Conservation (phyloP, 768 basidiomycete genomes). For the Ramaria sp. region DNA sequence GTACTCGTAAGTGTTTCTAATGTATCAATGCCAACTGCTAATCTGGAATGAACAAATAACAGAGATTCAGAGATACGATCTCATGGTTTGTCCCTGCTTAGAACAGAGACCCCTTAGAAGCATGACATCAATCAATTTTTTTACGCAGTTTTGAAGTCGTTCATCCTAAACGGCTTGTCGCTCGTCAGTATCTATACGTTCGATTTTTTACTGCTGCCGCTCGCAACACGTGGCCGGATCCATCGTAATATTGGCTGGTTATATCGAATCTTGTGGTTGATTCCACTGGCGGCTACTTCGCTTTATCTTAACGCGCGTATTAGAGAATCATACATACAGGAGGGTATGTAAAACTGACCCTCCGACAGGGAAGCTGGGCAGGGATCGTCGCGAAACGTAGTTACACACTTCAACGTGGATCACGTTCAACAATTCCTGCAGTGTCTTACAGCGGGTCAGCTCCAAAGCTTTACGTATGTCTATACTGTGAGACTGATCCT, state of each 20-base stretch:
- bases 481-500: not conserved
- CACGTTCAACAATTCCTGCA: conserved; percentile 35
- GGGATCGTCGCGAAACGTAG: conserved; percentile 63
- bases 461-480: not conserved
- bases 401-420: conserved; percentile 61
- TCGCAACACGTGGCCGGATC: conserved; percentile 48
- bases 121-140: not conserved
- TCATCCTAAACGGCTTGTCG: conserved; percentile 61
- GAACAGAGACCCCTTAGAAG: not conserved
- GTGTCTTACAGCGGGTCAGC: conserved; percentile 34
- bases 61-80: conserved; percentile 71
- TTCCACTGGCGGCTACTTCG: conserved; percentile 64
- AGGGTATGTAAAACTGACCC: conserved; percentile 8
- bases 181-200: conserved; percentile 67
- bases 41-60: conserved; percentile 8
- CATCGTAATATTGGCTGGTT: conserved; percentile 67
- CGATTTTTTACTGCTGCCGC: conserved; percentile 57
- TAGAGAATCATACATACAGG: not conserved
- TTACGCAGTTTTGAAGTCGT: conserved; percentile 49
- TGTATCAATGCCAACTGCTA: conserved; percentile 9
- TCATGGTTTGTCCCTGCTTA: conserved; percentile 24
- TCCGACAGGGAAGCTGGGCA: conserved; percentile 62
- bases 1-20: conserved; percentile 36
- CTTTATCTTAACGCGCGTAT: conserved; percentile 71
- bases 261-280: conserved; percentile 68